Evolutionary conservation across 352 stramenopile species (phyloP).

Genomic region (Phytophthora citrophthora): DNA sequence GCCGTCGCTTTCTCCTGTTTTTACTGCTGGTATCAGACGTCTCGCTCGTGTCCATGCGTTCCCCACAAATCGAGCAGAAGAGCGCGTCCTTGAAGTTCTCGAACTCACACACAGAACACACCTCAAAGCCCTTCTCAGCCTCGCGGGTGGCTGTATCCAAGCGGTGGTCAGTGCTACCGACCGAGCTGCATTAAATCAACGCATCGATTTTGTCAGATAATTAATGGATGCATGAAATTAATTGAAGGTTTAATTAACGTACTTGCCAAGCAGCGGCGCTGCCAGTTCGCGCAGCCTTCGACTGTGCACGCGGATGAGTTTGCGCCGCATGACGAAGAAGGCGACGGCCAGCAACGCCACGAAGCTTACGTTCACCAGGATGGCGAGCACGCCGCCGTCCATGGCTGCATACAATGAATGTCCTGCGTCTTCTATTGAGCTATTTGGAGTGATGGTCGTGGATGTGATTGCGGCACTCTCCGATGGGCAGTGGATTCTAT

Average conservation of each 20-base stretch:
- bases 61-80: conserved; percentile 57
- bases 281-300: conserved; percentile 55
- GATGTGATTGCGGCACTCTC: conserved; percentile 16
- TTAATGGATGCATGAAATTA: not conserved
- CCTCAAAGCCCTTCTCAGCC: conserved; percentile 53
- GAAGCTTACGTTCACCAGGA: conserved; percentile 52
- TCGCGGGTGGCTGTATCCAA: conserved; percentile 60
- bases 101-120: conserved; percentile 56
- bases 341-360: conserved; percentile 45
- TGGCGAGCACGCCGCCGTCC: conserved; percentile 37
- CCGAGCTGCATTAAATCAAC: conserved; percentile 16
- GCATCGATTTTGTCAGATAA: conserved; percentile 4
- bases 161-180: conserved; percentile 41
- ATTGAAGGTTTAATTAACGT: conserved; percentile 10
- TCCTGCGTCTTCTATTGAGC: conserved; percentile 7
- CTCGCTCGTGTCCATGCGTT: conserved; percentile 30
- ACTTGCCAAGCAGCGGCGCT: conserved; percentile 62
- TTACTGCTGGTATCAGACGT: not conserved
- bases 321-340: conserved; percentile 60
- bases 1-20: conserved; percentile 20
- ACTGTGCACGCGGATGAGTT: conserved; percentile 49
- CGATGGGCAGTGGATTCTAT: conserved; percentile 3
- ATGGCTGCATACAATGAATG: conserved; percentile 29
- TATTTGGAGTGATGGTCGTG: conserved; percentile 6
- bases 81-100: conserved; percentile 64